Percentiles rank a stretch among this genome's conserved stretches.
Conservation (phyloP, 257 asterid genomes). For the Salvia miltiorrhiza region DNA sequence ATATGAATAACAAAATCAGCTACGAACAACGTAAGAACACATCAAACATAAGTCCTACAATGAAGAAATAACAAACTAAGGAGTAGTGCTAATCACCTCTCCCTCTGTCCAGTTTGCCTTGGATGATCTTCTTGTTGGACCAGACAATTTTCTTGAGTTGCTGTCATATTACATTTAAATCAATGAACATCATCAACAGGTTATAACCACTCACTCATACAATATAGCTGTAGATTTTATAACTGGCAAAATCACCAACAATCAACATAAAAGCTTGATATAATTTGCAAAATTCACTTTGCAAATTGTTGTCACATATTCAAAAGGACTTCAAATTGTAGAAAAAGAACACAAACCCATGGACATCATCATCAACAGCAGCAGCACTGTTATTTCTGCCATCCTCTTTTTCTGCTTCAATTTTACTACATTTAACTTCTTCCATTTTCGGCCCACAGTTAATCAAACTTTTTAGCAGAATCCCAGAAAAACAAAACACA, state of each 20-base stretch:
- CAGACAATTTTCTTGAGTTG: conserved; percentile 20
- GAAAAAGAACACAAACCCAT: conserved; percentile 20
- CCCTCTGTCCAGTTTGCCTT: conserved; percentile 53
- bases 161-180: conserved; percentile 1
- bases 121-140: conserved; percentile 40
- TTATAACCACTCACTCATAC: not conserved
- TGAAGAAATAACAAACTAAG: not conserved
- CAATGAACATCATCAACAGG: not conserved
- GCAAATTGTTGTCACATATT: not conserved
- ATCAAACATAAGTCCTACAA: not conserved
- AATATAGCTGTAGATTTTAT: not conserved
- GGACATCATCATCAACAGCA: conserved; percentile 26
- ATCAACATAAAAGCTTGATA: not conserved
- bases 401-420: conserved; percentile 15
- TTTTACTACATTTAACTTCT: not conserved
- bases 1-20: not conserved
- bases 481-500: conserved; percentile 3
- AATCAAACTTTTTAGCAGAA: not conserved
- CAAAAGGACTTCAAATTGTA: not conserved
- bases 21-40: not conserved
- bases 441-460: conserved; percentile 12
- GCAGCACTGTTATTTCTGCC: not conserved
- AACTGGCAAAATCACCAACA: not conserved
- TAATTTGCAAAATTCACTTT: not conserved
- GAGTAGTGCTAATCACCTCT: conserved; percentile 33